A percentile compares a stretch with the other conserved stretches of the same genome.
Conservation (phyloP, 805 yeast species). For the Pachysolen tannophilus region DNA sequence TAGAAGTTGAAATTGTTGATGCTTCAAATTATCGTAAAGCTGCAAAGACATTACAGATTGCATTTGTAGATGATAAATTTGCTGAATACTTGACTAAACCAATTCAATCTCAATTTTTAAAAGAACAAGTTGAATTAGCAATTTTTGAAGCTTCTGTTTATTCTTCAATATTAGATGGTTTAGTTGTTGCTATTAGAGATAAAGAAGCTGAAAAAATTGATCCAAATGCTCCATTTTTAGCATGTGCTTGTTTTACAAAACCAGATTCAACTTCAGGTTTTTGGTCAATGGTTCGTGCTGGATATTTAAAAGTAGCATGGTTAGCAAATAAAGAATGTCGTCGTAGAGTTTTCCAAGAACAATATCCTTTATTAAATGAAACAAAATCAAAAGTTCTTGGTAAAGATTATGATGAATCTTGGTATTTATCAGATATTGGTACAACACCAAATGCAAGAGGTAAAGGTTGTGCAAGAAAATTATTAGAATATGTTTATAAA, state of each 20-base stretch:
- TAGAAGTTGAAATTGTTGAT: constrained; percentile 19
- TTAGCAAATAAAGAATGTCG: constrained; percentile 39
- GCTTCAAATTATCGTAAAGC: constrained; percentile 24
- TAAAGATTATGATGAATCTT: constrained; percentile 31
- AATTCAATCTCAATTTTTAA: constrained; percentile 22
- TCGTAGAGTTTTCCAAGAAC: constrained; percentile 37
- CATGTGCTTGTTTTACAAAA: constrained; percentile 46
- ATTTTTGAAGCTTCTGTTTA: constrained; percentile 43
- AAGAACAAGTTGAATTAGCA: constrained; percentile 26
- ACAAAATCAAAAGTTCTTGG: constrained; percentile 34
- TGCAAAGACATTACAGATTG: constrained; percentile 23
- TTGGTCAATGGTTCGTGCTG: constrained; percentile 40
- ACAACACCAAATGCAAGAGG: constrained; percentile 41
- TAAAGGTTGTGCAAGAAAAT: constrained; percentile 43
- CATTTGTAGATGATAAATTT: constrained; percentile 26
- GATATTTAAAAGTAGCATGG: constrained; percentile 44
- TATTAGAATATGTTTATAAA: constrained; percentile 41
- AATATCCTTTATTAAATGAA: constrained; percentile 45
- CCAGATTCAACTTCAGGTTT: constrained; percentile 39
- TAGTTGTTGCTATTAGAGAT: constrained; percentile 43
- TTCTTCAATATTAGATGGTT: constrained; percentile 42
- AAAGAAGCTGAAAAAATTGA: constrained; percentile 21
- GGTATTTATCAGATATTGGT: constrained; percentile 39
- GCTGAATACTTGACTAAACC: constrained; percentile 23
- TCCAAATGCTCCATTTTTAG: constrained; percentile 29